These are phyloP conservation scores for Globisporangium yorkense DNA, from an alignment of 352 stramenopile genomes.

Conservation along the genomic window DNA sequence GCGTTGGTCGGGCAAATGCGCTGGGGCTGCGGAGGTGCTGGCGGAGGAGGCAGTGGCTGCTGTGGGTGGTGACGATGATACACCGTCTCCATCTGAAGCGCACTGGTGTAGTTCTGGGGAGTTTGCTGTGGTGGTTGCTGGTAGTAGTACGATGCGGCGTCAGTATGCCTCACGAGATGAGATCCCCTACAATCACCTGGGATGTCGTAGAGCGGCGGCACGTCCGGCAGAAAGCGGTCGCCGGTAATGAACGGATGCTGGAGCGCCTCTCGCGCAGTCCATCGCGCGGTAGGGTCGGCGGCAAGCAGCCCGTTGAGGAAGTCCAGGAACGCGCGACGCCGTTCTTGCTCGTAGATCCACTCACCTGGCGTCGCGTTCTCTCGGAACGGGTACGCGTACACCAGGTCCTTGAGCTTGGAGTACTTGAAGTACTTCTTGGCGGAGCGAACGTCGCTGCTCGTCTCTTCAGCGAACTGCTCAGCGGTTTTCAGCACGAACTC, in stretches of 20 bases:
- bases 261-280: constrained; percentile 30
- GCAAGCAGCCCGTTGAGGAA: constrained; percentile 27
- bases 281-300: constrained; percentile 28
- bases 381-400: constrained; percentile 33
- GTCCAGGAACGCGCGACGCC: constrained; percentile 28
- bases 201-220: neutral
- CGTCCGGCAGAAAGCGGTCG: constrained; percentile 14
- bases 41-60: neutral
- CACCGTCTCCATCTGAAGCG: neutral
- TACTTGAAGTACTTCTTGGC: constrained; percentile 58
- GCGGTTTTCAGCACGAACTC: constrained; percentile 32
- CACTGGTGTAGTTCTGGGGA: neutral
- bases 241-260: constrained; percentile 45
- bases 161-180: neutral
- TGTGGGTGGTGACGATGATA: neutral
- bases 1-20: constrained; percentile 10
- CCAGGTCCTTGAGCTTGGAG: constrained; percentile 33
- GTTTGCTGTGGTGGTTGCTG: neutral
- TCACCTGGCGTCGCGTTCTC: constrained; percentile 16
- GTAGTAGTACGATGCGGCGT: neutral
- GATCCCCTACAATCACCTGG: neutral
- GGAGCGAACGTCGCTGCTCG: constrained; percentile 16
- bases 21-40: neutral
- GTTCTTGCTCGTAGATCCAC: constrained; percentile 10
- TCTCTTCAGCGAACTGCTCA: constrained; percentile 31